phyloP scores from a whole-genome alignment of 192 early-diverging fungal species.

The Umbelopsis vinacea region DNA sequence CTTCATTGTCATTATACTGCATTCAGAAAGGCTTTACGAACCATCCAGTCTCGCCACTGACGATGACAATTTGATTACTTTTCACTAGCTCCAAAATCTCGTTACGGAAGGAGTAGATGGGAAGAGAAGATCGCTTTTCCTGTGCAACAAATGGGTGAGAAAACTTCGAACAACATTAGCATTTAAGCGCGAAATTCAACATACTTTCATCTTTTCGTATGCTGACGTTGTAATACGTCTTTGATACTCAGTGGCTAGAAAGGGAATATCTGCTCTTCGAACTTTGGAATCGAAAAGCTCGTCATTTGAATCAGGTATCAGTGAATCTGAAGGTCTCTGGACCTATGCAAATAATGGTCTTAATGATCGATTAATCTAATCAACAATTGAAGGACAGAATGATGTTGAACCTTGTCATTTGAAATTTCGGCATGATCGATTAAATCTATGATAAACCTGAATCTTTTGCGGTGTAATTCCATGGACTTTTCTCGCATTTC shows the following conservation, averaged over 20 bases:
- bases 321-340: neutral
- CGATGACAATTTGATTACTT: conserved; percentile 64
- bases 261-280: neutral
- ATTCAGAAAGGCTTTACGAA: conserved; percentile 10
- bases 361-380: neutral
- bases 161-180: neutral
- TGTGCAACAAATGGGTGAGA: conserved; percentile 7
- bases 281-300: neutral
- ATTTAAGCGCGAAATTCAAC: neutral
- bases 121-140: conserved; percentile 60
- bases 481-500: conserved; percentile 16
- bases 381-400: no score
- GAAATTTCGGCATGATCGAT: neutral
- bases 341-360: neutral
- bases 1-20: no score
- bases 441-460: conserved; percentile 25
- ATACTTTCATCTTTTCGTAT: conserved; percentile 26
- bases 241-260: neutral
- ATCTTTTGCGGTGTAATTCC: conserved; percentile 22
- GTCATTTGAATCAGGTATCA: neutral
- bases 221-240: neutral
- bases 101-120: conserved; percentile 62
- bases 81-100: conserved; percentile 55
- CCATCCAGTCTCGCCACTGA: conserved; percentile 83
- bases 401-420: no score